Conservation (phyloP, 306 rosid species). For the Sophora flavescens region DNA sequence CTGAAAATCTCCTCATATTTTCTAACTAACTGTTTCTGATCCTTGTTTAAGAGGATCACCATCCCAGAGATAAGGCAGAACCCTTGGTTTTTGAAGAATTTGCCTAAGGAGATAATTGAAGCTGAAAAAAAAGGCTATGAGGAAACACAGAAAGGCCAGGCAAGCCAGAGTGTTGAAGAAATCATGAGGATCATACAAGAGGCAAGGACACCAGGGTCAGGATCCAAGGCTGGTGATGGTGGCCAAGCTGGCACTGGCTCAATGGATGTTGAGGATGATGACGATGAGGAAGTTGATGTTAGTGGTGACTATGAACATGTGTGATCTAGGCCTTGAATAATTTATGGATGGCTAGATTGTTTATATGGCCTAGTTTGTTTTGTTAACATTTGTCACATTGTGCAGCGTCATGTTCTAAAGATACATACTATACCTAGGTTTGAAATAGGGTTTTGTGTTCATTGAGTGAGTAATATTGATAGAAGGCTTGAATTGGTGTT, state of each 20-base stretch:
- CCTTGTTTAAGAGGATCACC: constrained; percentile 70
- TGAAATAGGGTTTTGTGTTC: constrained; percentile 46
- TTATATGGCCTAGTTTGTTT: constrained; percentile 36
- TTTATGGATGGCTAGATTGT: constrained; percentile 39
- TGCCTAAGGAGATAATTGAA: constrained; percentile 81
- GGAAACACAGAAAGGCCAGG: constrained; percentile 56
- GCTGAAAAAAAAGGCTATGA: constrained; percentile 66
- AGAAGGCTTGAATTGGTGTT: constrained; percentile 36
- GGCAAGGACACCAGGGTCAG: constrained; percentile 72
- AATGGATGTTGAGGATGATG: constrained; percentile 60
- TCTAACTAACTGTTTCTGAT: constrained; percentile 38
- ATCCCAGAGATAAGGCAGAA: constrained; percentile 84
- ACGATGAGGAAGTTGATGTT: constrained; percentile 66
- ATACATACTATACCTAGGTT: constrained; percentile 37
- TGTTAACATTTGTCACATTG: constrained; percentile 39
- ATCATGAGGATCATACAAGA: constrained; percentile 79
- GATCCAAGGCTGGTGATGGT: constrained; percentile 60
- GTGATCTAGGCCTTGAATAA: constrained; percentile 38
- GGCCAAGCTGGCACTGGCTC: constrained; percentile 57
- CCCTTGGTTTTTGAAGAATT: constrained; percentile 90
- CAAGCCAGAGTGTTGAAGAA: constrained; percentile 76
- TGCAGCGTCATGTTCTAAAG: constrained; percentile 43
- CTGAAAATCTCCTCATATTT: not conserved
- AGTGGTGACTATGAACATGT: constrained; percentile 70
- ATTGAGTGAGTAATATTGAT: constrained; percentile 29